These are phyloP conservation scores for Aspergillus sparsus DNA, from an alignment of 495 filamentous ascomycete genomes.

Conservation along the genomic window DNA sequence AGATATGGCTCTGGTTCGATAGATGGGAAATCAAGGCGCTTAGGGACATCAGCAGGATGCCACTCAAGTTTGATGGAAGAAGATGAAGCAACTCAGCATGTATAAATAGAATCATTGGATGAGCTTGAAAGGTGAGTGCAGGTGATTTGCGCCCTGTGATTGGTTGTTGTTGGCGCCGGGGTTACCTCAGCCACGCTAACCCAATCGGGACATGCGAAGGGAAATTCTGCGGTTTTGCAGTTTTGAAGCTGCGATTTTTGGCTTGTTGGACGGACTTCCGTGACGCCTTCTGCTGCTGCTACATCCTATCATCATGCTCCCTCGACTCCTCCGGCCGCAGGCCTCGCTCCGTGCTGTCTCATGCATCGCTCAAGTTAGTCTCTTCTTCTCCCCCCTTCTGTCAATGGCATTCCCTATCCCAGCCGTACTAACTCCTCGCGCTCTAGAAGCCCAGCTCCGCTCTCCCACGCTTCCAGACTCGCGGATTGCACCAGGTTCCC, in stretches of 20 bases:
- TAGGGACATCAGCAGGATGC: conserved; percentile 7
- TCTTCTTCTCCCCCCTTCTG: not conserved
- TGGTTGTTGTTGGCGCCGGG: conserved; percentile 28
- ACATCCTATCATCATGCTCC: conserved; percentile 50
- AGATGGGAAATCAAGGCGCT: conserved; percentile 6
- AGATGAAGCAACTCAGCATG: not conserved
- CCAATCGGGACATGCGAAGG: conserved; percentile 25
- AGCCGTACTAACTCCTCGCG: conserved; percentile 26
- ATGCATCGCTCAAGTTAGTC: conserved; percentile 36
- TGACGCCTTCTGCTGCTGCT: conserved; percentile 14
- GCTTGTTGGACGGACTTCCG: conserved; percentile 22
- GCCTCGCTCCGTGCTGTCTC: conserved; percentile 48
- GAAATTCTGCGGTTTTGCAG: conserved; percentile 31
- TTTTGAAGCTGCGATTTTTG: conserved; percentile 40
- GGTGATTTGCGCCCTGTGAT: conserved; percentile 35
- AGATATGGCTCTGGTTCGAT: not conserved
- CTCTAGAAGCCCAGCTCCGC: conserved; percentile 44
- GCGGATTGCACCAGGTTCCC: conserved; percentile 58
- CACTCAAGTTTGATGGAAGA: not conserved
- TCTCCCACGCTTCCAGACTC: conserved; percentile 45
- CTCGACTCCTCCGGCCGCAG: conserved; percentile 52
- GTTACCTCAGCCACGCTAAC: conserved; percentile 40
- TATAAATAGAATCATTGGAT: conserved; percentile 7
- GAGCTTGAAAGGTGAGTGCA: not conserved
- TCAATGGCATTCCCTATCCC: not conserved